Evolutionary conservation across 495 filamentous ascomycete genomes (phyloP).

Genomic region (Chaetomium tenue): DNA sequence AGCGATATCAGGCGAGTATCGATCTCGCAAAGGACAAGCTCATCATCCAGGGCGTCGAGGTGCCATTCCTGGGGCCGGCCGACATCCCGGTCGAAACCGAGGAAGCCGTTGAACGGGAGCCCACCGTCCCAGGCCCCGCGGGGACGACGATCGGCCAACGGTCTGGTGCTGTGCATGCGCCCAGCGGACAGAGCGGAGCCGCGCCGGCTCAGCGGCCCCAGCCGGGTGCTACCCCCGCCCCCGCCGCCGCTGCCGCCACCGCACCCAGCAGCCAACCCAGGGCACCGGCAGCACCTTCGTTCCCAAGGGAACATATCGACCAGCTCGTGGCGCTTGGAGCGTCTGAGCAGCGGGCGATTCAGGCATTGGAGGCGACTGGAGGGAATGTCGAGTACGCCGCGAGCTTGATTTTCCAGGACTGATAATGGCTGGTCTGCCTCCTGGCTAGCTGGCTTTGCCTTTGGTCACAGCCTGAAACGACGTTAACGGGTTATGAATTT

Average conservation of each 20-base stretch:
- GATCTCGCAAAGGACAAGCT: constrained; percentile 78
- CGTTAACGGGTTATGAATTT: constrained; percentile 11
- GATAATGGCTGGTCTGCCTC: neutral
- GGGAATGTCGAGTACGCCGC: constrained; percentile 88
- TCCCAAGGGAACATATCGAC: constrained; percentile 61
- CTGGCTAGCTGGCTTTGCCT: neutral
- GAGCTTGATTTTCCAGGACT: constrained; percentile 69
- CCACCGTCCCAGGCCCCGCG: constrained; percentile 78
- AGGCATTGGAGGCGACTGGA: constrained; percentile 74
- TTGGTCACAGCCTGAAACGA: neutral
- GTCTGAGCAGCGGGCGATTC: constrained; percentile 69
- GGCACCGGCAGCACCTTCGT: constrained; percentile 35
- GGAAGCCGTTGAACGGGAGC: constrained; percentile 71
- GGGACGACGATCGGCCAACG: constrained; percentile 81
- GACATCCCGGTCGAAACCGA: constrained; percentile 85
- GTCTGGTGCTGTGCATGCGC: constrained; percentile 76
- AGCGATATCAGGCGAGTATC: constrained; percentile 87
- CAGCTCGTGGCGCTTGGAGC: constrained; percentile 79
- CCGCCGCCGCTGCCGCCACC: constrained; percentile 30
- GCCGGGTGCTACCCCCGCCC: constrained; percentile 32
- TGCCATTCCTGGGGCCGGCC: constrained; percentile 85
- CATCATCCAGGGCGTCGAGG: constrained; percentile 80
- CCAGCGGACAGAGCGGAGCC: constrained; percentile 51
- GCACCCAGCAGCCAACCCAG: constrained; percentile 9
- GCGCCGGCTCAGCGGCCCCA: constrained; percentile 13